Evolutionary conservation across 148 eudicot species (phyloP).

Genomic region (Silene uniflora): DNA sequence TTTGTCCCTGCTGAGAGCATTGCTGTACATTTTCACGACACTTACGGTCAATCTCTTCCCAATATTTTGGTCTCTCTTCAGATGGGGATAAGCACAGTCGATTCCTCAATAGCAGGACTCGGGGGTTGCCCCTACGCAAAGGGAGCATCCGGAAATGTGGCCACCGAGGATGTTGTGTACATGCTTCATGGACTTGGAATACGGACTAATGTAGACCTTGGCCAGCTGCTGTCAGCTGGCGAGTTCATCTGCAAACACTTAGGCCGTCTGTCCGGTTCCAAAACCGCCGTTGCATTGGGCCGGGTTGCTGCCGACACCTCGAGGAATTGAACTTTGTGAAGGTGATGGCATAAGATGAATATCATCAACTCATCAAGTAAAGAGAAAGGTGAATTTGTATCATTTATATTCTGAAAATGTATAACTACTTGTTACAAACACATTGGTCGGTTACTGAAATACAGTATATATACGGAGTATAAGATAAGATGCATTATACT

Average conservation of each 20-base stretch:
- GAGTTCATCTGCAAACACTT: conserved; percentile 59
- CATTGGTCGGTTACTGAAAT: no score
- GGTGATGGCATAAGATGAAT: no score
- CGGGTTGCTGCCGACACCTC: conserved; percentile 42
- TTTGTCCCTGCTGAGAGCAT: conserved; percentile 54
- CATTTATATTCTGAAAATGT: no score
- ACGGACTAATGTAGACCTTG: conserved; percentile 45
- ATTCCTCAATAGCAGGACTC: conserved; percentile 60
- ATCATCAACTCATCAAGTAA: no score
- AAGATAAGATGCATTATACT: no score
- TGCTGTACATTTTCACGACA: conserved; percentile 74
- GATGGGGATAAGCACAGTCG: conserved; percentile 62
- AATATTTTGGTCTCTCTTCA: conserved; percentile 62
- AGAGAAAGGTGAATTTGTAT: no score
- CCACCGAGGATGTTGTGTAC: conserved; percentile 73
- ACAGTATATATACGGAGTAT: no score
- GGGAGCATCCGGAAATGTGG: conserved; percentile 72
- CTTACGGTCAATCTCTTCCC: conserved; percentile 68
- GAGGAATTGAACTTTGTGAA: conserved; percentile 26
- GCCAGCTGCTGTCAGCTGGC: conserved; percentile 51
- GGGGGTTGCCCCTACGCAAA: conserved; percentile 78
- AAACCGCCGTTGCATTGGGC: conserved; percentile 52
- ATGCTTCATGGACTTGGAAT: conserved; percentile 69
- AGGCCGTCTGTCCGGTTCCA: conserved; percentile 52
- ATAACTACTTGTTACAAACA: no score